Evolutionary conservation across 805 yeast species (phyloP), one percentile per base, ranked within the genome.

Genomic region (Saccharomycopsis lassenensis): DNA sequence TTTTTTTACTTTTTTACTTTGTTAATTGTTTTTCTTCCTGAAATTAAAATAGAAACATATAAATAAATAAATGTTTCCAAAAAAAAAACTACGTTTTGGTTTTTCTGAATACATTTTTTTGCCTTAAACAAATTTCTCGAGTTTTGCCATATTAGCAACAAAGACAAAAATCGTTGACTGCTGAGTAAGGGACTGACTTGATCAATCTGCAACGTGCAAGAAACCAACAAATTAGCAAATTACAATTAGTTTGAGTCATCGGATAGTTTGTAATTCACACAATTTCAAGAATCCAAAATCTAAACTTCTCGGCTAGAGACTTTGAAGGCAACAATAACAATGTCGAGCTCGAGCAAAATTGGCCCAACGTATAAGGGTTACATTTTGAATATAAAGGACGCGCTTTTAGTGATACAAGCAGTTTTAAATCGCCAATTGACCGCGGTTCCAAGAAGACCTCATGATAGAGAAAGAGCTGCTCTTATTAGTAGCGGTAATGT

Each of bases 361-460:
- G 17, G 35, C 23, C 43, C 46, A 15, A 43, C 46, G 3, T 43
- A 43, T 31, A 36, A 31, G 18, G 46, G 95, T 4, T 85, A 77
- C 50, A 78, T 87, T 29, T 80, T 79, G 11, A 73, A 85, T 21
- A 82, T 93, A 16, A 72, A 72, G 40, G 96, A 87, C 52, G 95
- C 95, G 1, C 61, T 87, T 33, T 54, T 83, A 3, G 67, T 87
- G 5, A 70, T 87, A 31, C 94, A 87, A 51, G 87, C 84, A n/a
- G 75, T 78, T 7, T 52, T 84, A 18, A 69, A 72, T 36, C 74
- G 76, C 18, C 63, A 62, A 33, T 59, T 86, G 8, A 65, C 64
- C 8, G 63, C 75, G 8, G 81, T 84, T 1, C 69, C 77, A 11
- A 69, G 94, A 37, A 65, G 97, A 36, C 95, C 94, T 0, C 81